phyloP scores from a whole-genome alignment of 805 yeast species.

The Phaffomyces thermotolerans region DNA sequence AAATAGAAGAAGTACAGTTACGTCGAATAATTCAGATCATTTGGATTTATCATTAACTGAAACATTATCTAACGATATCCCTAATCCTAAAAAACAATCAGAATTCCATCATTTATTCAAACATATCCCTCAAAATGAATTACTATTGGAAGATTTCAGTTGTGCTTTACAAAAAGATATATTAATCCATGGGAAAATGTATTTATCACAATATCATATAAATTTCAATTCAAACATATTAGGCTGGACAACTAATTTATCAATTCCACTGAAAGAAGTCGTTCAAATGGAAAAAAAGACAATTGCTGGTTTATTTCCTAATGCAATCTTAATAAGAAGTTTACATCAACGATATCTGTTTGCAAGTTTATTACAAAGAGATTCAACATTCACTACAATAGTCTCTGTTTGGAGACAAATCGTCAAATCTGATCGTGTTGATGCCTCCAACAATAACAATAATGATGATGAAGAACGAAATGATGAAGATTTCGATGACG shows the following conservation, averaged over 20 bases:
- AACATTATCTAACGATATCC: background rate
- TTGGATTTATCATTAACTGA: too few species aligned
- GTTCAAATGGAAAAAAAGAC: constrained; percentile 68
- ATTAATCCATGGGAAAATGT: constrained; percentile 79
- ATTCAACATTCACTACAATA: constrained; percentile 43
- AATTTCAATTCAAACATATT: constrained; percentile 83
- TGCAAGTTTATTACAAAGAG: constrained; percentile 82
- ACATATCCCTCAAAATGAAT: constrained; percentile 59
- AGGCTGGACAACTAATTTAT: constrained; percentile 84
- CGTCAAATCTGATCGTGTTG: constrained; percentile 22
- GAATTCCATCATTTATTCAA: constrained; percentile 77
- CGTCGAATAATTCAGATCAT: background rate
- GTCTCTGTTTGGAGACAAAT: constrained; percentile 54
- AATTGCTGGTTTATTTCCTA: constrained; percentile 87
- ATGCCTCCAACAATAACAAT: background rate
- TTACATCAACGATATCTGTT: constrained; percentile 59
- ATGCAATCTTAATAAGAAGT: constrained; percentile 49
- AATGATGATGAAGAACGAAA: constrained; percentile 7
- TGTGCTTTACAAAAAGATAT: constrained; percentile 89
- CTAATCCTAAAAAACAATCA: constrained; percentile 43
- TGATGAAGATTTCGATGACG: constrained; percentile 6
- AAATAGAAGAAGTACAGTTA: background rate
- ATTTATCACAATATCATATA: constrained; percentile 65
- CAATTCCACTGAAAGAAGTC: constrained; percentile 70
- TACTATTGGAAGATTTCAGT: constrained; percentile 74